Evolutionary conservation across 116 monocot genomes (phyloP).

Genomic region (Zostera marina): DNA sequence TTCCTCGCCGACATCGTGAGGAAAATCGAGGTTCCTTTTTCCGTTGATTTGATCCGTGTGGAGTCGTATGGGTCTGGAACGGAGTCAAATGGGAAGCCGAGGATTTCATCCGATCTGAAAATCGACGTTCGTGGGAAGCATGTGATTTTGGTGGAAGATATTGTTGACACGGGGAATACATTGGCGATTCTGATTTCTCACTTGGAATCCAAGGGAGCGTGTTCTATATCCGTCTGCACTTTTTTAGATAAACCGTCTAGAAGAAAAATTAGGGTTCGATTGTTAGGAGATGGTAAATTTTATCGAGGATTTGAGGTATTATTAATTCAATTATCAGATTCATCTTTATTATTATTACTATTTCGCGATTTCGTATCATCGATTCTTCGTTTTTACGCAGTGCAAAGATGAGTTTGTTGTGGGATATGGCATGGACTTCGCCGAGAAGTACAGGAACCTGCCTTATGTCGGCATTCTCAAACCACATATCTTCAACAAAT

Average conservation of each 20-base stretch:
- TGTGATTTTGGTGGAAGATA: conserved; percentile 85
- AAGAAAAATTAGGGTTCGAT: conserved; percentile 39
- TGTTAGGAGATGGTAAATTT: conserved; percentile 69
- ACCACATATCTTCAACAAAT: conserved; percentile 40
- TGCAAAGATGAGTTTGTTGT: conserved; percentile 78
- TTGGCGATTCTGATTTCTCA: conserved; percentile 49
- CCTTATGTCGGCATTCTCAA: conserved; percentile 73
- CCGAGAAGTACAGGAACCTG: conserved; percentile 67
- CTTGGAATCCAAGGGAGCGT: conserved; percentile 55
- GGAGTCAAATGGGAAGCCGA: conserved; percentile 36
- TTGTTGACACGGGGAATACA: conserved; percentile 82
- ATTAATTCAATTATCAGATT: not conserved
- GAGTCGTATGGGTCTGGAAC: conserved; percentile 85
- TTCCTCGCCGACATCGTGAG: conserved; percentile 82
- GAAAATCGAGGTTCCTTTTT: conserved; percentile 30
- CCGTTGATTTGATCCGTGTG: conserved; percentile 66
- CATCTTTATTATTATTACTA: not conserved
- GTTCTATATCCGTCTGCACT: conserved; percentile 67
- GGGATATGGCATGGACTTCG: conserved; percentile 86
- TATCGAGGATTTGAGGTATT: conserved; percentile 80
- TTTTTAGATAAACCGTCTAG: conserved; percentile 88
- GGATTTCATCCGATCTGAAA: conserved; percentile 69
- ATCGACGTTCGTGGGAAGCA: conserved; percentile 71
- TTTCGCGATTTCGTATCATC: no score
- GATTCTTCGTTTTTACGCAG: conserved; percentile 21